Conservation (phyloP, 2,329 filamentous ascomycete genomes). For the Didymella pinodella region DNA sequence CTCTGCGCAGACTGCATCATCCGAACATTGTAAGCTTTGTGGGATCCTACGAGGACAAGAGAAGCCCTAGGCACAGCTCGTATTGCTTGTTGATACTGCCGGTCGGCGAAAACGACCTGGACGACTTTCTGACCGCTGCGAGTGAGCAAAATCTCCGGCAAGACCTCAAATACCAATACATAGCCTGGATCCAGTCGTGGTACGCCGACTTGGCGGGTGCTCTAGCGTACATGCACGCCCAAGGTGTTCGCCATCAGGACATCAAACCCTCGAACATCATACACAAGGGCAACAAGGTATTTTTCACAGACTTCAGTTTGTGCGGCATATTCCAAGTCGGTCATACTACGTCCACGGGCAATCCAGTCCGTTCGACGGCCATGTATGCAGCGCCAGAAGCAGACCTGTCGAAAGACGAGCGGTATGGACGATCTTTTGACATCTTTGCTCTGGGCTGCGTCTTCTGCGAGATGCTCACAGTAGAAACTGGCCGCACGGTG, state of each 20-base stretch:
- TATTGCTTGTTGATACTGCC: slow-evolving; percentile 28
- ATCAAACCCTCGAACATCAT: neutral
- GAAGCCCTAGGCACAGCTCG: slow-evolving; percentile 5
- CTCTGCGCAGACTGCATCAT: slow-evolving; percentile 17
- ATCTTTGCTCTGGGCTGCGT: neutral
- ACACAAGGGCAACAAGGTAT: neutral
- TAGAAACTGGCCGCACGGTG: neutral
- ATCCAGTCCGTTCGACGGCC: neutral
- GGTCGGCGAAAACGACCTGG: slow-evolving; percentile 26
- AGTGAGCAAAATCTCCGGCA: slow-evolving; percentile 3
- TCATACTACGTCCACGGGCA: neutral
- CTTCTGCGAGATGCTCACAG: neutral
- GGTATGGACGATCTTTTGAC: neutral
- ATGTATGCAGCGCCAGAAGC: neutral
- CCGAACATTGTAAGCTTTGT: slow-evolving; percentile 27
- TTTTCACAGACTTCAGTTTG: neutral
- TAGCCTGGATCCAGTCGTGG: neutral
- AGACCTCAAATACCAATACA: neutral
- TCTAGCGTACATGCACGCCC: neutral
- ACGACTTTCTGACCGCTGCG: slow-evolving; percentile 20
- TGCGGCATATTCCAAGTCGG: neutral
- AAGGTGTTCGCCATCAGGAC: neutral
- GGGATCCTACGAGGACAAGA: slow-evolving; percentile 23
- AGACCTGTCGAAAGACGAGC: neutral
- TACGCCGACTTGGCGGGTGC: neutral